Evolutionary conservation across 129 eudicot genomes (phyloP).

Genomic region (Centrapalus pauciflorus): DNA sequence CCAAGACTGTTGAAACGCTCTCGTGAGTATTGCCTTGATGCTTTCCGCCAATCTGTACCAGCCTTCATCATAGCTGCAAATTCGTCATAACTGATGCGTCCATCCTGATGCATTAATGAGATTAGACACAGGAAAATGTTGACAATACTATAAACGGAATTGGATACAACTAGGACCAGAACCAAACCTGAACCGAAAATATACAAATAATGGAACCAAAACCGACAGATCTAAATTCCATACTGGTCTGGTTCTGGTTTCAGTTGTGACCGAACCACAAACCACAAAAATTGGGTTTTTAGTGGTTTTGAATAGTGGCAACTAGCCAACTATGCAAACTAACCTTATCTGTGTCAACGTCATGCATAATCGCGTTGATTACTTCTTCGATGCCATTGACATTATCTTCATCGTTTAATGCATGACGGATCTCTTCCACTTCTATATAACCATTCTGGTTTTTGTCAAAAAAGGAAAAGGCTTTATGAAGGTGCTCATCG

Average conservation of each 20-base stretch:
- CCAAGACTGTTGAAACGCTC: slow-evolving; percentile 65
- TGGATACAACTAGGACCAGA: no score
- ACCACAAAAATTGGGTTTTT: no score
- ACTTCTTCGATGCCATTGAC: slow-evolving; percentile 49
- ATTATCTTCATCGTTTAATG: slow-evolving; percentile 62
- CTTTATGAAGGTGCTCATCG: slow-evolving; percentile 80
- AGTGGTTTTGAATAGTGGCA: no score
- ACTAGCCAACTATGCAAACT: slow-evolving; percentile 20
- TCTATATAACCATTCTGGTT: slow-evolving; percentile 70
- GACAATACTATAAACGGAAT: no score
- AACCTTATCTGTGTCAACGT: slow-evolving; percentile 85
- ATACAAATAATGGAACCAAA: no score
- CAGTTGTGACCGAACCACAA: no score
- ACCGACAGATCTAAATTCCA: no score
- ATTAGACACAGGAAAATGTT: background rate
- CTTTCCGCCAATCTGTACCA: slow-evolving; percentile 88
- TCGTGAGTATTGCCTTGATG: slow-evolving; percentile 77
- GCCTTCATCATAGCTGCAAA: slow-evolving; percentile 89
- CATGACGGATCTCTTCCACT: slow-evolving; percentile 61
- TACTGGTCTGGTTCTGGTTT: no score
- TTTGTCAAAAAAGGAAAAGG: slow-evolving; percentile 63
- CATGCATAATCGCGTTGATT: slow-evolving; percentile 61
- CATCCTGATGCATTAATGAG: slow-evolving; percentile 47
- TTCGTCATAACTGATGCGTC: slow-evolving; percentile 79
- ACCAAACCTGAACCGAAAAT: no score